Base-by-base conservation (phyloP, 768 basidiomycete species). In the Kwoniella bestiolae region DNA sequence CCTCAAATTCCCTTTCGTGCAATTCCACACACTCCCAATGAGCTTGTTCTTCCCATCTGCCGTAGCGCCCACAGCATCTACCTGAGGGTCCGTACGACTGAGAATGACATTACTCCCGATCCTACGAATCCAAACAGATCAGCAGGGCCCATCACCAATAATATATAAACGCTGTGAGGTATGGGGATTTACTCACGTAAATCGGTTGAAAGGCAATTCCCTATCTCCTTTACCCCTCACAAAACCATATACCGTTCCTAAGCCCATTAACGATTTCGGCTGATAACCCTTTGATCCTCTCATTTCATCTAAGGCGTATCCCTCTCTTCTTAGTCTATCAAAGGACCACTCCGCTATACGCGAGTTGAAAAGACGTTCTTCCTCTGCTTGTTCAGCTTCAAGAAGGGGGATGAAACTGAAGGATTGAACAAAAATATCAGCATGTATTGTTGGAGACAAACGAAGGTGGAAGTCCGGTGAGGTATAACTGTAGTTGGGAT, bases 271-370 rank as follows among this genome's bases (percentile, higher is more conserved):
- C 7, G 56, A 45, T 55, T 60, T 59, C 23, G 35, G 61, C 21
- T 63, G 63, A 52, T 51, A 45, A 12, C 31, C 47, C 11, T 49
- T 49, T 14, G 52, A 60, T 12, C 86, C 90, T 16, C 81, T 84
- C 25, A 92, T 81, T 18, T 83, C 86, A 0, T 87, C 88, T 32
- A 93, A 73, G 56, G 87, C 86, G 72, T 91, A 92, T 0, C 91
- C 91, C 70, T 89, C 88, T n/a, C 85, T 82, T 68, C 84, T 81
- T 46, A 92, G 81, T 23, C 86, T 84, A 28, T 84, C 82, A 3
- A 88, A 61, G 11, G 86, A 83, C 91, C 91, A 92, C 16, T 84
- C 85, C 1, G 86, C 83, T 16, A 93, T 83, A 35, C 91, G 86
- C 66, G 89, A 83, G 55, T 83, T 84, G 25, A 90, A 75, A 1